Percentiles rank a stretch among this genome's conserved stretches.
These are phyloP conservation scores for Rhodotorula paludigena DNA, from an alignment of 768 basidiomycete species.

Conservation along the genomic window DNA sequence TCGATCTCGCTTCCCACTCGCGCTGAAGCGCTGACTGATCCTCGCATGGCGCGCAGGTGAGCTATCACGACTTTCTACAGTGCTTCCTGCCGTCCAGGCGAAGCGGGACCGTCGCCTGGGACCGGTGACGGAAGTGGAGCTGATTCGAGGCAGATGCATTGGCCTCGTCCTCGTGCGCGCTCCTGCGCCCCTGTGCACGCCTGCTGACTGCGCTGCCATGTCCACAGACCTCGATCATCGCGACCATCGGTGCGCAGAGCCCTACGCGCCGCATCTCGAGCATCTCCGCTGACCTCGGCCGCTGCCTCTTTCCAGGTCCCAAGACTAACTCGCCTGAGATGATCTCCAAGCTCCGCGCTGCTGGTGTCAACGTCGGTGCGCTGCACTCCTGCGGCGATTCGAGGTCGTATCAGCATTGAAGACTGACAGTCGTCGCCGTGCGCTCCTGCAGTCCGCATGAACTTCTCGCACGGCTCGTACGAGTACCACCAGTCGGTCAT, in stretches of 20 bases:
- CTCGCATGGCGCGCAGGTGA: neutral
- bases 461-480: slow-evolving; percentile 98
- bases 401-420: neutral
- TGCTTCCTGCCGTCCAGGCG: neutral
- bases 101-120: neutral
- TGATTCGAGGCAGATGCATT: neutral
- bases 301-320: slow-evolving; percentile 58
- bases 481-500: slow-evolving; percentile 99
- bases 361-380: slow-evolving; percentile 96
- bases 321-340: slow-evolving; percentile 90
- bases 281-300: neutral
- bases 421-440: neutral
- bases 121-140: slow-evolving; percentile 7
- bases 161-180: neutral
- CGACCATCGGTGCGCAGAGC: slow-evolving; percentile 76
- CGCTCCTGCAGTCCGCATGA: slow-evolving; percentile 80
- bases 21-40: neutral
- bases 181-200: too few species aligned
- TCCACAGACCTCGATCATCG: slow-evolving; percentile 86
- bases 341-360: slow-evolving; percentile 72
- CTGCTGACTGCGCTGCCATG: neutral
- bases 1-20: neutral
- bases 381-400: neutral
- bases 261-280: neutral
- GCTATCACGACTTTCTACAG: neutral